phyloP scores from a whole-genome alignment of 306 rosid species.

The Trifolium dubium region DNA sequence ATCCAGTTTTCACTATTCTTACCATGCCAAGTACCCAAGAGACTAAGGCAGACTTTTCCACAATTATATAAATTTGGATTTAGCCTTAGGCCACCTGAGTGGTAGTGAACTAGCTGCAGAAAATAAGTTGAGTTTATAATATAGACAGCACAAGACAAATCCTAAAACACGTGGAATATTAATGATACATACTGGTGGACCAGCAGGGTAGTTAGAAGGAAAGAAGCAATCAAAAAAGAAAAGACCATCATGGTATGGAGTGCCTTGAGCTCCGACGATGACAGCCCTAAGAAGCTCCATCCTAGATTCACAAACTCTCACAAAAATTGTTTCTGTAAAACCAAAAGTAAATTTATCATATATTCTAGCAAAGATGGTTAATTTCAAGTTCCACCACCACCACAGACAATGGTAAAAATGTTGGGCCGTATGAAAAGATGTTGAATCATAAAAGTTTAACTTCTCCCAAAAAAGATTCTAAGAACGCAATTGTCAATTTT shows the following conservation, averaged over 20 bases:
- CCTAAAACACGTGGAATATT: conserved; percentile 3
- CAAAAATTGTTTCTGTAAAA: conserved; percentile 69
- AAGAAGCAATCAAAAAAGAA: conserved; percentile 82
- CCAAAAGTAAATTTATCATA: conserved; percentile 37
- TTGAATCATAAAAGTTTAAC: conserved; percentile 10
- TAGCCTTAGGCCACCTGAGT: conserved; percentile 84
- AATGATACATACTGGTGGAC: conserved; percentile 72
- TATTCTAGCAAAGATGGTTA: conserved; percentile 16
- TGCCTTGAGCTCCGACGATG: conserved; percentile 77
- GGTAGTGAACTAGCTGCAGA: conserved; percentile 72
- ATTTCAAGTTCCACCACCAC: conserved; percentile 16
- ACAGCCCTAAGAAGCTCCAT: conserved; percentile 84
- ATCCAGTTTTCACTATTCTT: conserved; percentile 69
- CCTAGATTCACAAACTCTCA: conserved; percentile 70
- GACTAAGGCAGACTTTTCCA: conserved; percentile 90
- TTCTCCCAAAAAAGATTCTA: neutral
- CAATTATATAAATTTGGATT: conserved; percentile 76
- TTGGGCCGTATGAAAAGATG: conserved; percentile 4
- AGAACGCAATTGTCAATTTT: neutral
- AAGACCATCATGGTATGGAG: conserved; percentile 88
- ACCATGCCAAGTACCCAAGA: conserved; percentile 83
- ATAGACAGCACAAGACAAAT: conserved; percentile 32
- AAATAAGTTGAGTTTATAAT: conserved; percentile 36
- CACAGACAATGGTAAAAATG: conserved; percentile 1
- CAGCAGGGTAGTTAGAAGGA: conserved; percentile 60